Percentiles rank a stretch among this genome's conserved stretches.
Conservation (phyloP, 106 monocot species). For the Xerophyta viscosa region DNA sequence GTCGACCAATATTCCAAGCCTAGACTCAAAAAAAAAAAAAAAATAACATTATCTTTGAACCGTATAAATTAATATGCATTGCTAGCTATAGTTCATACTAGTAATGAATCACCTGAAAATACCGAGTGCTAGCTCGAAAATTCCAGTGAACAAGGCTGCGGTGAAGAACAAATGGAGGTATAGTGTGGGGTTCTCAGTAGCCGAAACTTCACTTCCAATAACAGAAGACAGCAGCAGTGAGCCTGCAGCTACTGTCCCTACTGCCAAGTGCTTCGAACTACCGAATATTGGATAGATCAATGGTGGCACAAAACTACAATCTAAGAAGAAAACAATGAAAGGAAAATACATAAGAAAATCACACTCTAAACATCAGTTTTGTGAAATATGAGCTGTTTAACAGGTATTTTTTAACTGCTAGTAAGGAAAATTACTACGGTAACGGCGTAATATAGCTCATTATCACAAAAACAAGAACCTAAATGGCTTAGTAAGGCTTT, state of each 20-base stretch:
- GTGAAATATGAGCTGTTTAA: no score
- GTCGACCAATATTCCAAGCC: conserved; percentile 63
- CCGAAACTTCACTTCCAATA: conserved; percentile 23
- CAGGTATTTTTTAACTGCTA: no score
- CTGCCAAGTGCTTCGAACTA: conserved; percentile 71
- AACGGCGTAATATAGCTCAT: no score
- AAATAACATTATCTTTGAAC: no score
- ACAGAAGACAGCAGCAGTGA: conserved; percentile 59
- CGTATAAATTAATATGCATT: no score
- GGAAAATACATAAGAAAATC: background rate
- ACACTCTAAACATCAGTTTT: no score
- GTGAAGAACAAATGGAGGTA: conserved; percentile 55
- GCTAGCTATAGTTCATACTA: no score
- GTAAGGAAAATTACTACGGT: no score
- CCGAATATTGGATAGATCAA: conserved; percentile 76
- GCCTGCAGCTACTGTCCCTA: conserved; percentile 65
- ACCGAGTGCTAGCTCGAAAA: conserved; percentile 50
- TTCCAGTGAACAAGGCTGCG: conserved; percentile 66
- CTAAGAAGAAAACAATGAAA: background rate
- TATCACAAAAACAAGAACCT: no score
- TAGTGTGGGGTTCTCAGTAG: conserved; percentile 25
- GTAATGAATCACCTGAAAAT: conserved; percentile 55
- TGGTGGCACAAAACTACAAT: conserved; percentile 34
- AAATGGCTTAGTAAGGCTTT: no score
- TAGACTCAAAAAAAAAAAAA: conserved; percentile 6